A percentile compares a stretch with the other conserved stretches of the same genome.
Evolutionary conservation across 1,284 basidiomycete genomes (phyloP).

Genomic region (Mrakiaceae sp.): DNA sequence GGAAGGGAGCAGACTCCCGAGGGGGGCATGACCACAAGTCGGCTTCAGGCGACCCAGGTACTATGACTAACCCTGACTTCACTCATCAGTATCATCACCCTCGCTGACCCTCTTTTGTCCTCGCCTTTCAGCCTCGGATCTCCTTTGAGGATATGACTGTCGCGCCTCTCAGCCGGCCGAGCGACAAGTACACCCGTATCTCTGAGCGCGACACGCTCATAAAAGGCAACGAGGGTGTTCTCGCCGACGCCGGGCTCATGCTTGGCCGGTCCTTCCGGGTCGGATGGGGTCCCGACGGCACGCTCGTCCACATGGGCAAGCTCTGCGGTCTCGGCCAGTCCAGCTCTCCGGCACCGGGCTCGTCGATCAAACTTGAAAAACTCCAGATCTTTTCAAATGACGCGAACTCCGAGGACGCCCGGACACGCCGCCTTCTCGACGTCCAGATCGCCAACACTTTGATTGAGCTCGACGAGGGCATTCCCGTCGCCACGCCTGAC

Average conservation of each 20-base stretch:
- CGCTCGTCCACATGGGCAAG: conserved; percentile 61
- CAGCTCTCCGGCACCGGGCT: conserved; percentile 21
- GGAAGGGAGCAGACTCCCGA: conserved; percentile 23
- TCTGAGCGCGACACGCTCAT: conserved; percentile 24
- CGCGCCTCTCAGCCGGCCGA: conserved; percentile 47
- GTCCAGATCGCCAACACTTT: conserved; percentile 67
- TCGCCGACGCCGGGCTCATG: conserved; percentile 69
- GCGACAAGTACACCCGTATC: conserved; percentile 29
- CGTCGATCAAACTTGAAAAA: conserved; percentile 18
- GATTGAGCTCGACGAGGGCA: conserved; percentile 47
- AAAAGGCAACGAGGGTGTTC: conserved; percentile 47
- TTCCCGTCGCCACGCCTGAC: conserved; percentile 50
- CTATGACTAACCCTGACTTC: too few relatives aligned
- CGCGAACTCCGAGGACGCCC: conserved; percentile 35
- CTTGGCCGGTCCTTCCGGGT: conserved; percentile 82
- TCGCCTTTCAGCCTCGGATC: conserved; percentile 42
- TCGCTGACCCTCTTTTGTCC: conserved; percentile 33
- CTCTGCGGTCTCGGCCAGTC: conserved; percentile 43
- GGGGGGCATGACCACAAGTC: too few relatives aligned
- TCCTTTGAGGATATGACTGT: conserved; percentile 50
- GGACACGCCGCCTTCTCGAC: conserved; percentile 57
- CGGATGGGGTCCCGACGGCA: conserved; percentile 76
- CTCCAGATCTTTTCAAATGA: conserved; percentile 17
- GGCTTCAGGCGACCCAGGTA: too few relatives aligned
- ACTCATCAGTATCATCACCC: too few relatives aligned